Evolutionary conservation across 768 basidiomycete species (phyloP).

Genomic region (Hydnum rufescens): DNA sequence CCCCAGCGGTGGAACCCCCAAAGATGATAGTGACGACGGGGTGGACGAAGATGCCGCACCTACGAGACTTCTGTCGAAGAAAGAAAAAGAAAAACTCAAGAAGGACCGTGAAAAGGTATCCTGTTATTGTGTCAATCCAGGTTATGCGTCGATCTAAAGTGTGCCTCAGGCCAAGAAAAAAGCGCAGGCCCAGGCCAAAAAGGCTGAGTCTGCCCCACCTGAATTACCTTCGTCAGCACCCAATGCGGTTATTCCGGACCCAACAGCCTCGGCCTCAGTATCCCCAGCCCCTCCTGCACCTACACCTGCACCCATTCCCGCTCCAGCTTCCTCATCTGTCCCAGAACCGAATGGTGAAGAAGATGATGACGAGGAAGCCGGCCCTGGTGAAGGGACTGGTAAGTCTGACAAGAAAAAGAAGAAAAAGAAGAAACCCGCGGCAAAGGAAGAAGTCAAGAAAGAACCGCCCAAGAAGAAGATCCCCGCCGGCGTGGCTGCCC

Average conservation of each 20-base stretch:
- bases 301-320: constrained; percentile 15
- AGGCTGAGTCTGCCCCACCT: constrained; percentile 18
- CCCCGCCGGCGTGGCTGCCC: constrained; percentile 44
- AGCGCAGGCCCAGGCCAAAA: constrained; percentile 10
- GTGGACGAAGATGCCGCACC: constrained; percentile 34
- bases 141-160: constrained; percentile 8
- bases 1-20: constrained; percentile 8
- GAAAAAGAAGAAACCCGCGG: constrained; percentile 35
- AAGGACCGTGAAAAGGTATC: constrained; percentile 88
- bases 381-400: constrained; percentile 25
- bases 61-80: constrained; percentile 64
- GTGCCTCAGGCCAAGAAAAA: constrained; percentile 37
- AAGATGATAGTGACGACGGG: constrained; percentile 18
- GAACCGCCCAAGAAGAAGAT: constrained; percentile 43
- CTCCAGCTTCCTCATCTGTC: constrained; percentile 14
- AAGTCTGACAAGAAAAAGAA: constrained; percentile 64
- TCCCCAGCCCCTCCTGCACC: constrained; percentile 16
- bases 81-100: constrained; percentile 93
- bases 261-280: background rate
- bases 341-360: constrained; percentile 25
- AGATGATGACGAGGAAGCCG: constrained; percentile 44
- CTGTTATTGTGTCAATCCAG: constrained; percentile 1
- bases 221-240: constrained; percentile 14
- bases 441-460: constrained; percentile 28
- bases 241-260: background rate